Base-by-base conservation (phyloP, 176 grass and related monocot genomes). In the Themeda triandra region DNA sequence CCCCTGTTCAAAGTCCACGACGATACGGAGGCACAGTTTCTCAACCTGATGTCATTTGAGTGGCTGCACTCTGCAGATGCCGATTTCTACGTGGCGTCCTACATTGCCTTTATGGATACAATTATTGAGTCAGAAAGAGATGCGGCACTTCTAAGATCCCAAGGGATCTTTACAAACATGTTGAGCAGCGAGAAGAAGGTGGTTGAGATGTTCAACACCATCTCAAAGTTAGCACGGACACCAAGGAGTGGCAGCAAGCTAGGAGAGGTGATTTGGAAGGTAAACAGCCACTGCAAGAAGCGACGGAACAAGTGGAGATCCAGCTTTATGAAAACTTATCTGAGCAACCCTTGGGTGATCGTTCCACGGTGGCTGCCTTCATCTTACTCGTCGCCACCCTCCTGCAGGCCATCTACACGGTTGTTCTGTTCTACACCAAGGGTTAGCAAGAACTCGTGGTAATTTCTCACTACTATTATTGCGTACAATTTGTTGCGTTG, bases 41-140 rank as follows among this genome's bases (percentile, higher is more conserved):
- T 96, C 18, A 93, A 96, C 46, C 62, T 96, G 32, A 96, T 89
- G 88, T 86, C 87, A 13, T 93, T 93, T 15, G 91, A 96, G 81
- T 54, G 73, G 10, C 87, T 93, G 3, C 89, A 90, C 54, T 54
- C 82, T 0, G n/a, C n/a, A n/a, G 75, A 40, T 6, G 70, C 85
- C 10, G 85, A 82, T 13, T 68, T 63, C 18, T 75, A 84, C 17
- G 64, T 93, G 45, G 51, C 29, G 0, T 80, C 28, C 0, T 97
- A 91, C 46, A 76, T 90, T 6, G 66, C 63, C 32, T 97, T 97
- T 56, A 42, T 96, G 89, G 91, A 93, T 30, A 65, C 83, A 7
- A 83, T 96, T 23, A 86, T 91, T 37, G 37, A 81, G 58, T 88
- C 91, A 0, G 79, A 76, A 36, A 86, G 71, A 59, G 91, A 97